phyloP scores from a whole-genome alignment of 768 basidiomycete species.

The Infundibulicybe gibba region DNA sequence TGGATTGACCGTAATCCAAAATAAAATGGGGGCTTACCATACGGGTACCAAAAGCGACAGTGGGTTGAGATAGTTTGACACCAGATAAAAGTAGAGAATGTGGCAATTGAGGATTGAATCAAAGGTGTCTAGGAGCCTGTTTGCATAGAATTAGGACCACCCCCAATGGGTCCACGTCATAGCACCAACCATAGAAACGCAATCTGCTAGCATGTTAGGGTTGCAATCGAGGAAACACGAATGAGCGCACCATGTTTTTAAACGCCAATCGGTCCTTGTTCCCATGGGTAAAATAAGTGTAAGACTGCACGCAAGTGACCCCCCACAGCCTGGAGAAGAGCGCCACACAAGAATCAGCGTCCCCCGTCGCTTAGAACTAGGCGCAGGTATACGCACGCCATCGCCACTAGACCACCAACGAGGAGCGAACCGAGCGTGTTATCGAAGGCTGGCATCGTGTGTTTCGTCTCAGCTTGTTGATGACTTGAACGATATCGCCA shows the following conservation, averaged over 20 bases:
- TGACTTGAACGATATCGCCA: too few species aligned
- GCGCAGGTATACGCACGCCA: conserved; percentile 36
- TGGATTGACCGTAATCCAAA: background rate
- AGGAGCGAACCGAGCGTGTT: conserved; percentile 54
- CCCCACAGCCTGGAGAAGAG: conserved; percentile 49
- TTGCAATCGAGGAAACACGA: background rate
- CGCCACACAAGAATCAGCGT: conserved; percentile 1
- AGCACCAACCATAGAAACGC: background rate
- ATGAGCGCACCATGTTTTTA: conserved; percentile 32
- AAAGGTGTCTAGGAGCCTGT: conserved; percentile 53
- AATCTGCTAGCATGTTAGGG: background rate
- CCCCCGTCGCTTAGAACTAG: background rate
- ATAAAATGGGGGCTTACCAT: conserved; percentile 37
- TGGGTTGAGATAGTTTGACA: conserved; percentile 50
- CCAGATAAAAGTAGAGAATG: conserved; percentile 56
- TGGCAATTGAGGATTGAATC: conserved; percentile 50
- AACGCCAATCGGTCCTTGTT: conserved; percentile 26
- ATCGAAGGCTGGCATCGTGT: conserved; percentile 24
- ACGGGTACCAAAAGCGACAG: conserved; percentile 36
- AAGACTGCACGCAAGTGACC: conserved; percentile 51
- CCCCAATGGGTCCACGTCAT: too few species aligned
- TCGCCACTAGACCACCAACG: conserved; percentile 47
- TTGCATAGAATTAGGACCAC: conserved; percentile 2
- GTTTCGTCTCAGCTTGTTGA: too few species aligned
- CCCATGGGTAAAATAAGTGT: conserved; percentile 40